Evolutionary conservation across 495 filamentous ascomycete species (phyloP), one percentile per base, ranked within the genome.

Genomic region (Glarea lozoyensis): DNA sequence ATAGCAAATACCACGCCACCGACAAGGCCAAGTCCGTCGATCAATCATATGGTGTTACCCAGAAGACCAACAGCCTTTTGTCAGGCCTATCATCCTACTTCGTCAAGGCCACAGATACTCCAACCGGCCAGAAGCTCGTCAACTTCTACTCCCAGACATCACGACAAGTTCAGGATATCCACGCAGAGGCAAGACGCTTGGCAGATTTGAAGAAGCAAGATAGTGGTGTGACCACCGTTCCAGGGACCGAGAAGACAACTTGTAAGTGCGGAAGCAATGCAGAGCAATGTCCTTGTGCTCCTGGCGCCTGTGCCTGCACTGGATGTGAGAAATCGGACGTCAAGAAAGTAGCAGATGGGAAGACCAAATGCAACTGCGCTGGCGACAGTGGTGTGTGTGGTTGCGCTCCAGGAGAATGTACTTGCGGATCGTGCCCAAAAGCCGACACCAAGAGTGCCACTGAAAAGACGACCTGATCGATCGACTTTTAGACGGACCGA

Each of bases 151-250:
- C 75, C 7, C 69, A 82, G 44, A 73, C 81, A 42, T 75, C 79
- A 59, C 86, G 87, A 64, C 86, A 94, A 69, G 84, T 95, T 10
- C 69, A 85, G 37, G 92, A 98, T 52, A 90, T 98, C 42, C 90
- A 97, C 60, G 73, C 65, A 38, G 92, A 98, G 72, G 92, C 92
- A 2, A 71, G 77, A 36, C 79, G 90, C 49, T 67, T 98, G 21
- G 88, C 88, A 9, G 81, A 94, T 52, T 55, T 97, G 45, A 95
- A 94, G 78, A 79, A 78, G 73, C 44, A 88, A 72, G 73, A 71
- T 58, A 64, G 44, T 57, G 67, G 42, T 23, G 34, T 21, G 16
- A 16, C 19, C 7, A 52, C 39, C 2, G 51, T 41, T 43, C 19
- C 45, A 20, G 49, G 60, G 27, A 56, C 58, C 18, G 57, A 70